phyloP scores from a whole-genome alignment of 768 basidiomycete species.

The Tylopilus felleus region DNA sequence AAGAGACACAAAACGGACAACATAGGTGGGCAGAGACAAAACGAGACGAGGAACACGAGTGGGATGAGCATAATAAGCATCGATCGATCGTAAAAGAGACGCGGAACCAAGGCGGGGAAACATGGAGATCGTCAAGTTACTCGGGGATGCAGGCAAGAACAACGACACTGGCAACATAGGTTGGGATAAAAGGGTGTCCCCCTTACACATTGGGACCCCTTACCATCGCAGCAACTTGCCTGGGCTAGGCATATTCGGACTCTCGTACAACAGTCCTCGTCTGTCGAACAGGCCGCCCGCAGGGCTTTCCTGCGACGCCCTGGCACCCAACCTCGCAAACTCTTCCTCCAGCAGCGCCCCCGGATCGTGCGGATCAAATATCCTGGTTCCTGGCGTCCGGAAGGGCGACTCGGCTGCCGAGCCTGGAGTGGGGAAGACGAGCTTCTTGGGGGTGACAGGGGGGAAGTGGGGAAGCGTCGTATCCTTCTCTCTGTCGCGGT shows the following conservation, averaged over 20 bases:
- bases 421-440: constrained; percentile 32
- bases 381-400: constrained; percentile 45
- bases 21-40: constrained; percentile 8
- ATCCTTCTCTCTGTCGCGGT: constrained; percentile 25
- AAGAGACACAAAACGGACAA: background rate
- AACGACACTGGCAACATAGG: background rate
- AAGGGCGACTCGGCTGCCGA: constrained; percentile 40
- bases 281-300: constrained; percentile 66
- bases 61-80: background rate
- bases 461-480: constrained; percentile 23
- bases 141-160: background rate
- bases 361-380: constrained; percentile 74
- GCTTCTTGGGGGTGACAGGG: constrained; percentile 44
- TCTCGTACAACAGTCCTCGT: constrained; percentile 63
- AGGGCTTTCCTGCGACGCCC: constrained; percentile 55
- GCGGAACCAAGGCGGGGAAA: background rate
- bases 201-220: background rate
- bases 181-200: background rate
- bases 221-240: constrained; percentile 52
- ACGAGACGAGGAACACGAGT: constrained; percentile 5
- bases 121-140: background rate
- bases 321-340: constrained; percentile 48
- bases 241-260: constrained; percentile 62
- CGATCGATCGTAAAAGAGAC: background rate
- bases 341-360: constrained; percentile 69